A percentile compares a stretch with the other conserved stretches of the same genome.
Conservation (phyloP, 352 stramenopile species). For the Globisporangium echinulatum region DNA sequence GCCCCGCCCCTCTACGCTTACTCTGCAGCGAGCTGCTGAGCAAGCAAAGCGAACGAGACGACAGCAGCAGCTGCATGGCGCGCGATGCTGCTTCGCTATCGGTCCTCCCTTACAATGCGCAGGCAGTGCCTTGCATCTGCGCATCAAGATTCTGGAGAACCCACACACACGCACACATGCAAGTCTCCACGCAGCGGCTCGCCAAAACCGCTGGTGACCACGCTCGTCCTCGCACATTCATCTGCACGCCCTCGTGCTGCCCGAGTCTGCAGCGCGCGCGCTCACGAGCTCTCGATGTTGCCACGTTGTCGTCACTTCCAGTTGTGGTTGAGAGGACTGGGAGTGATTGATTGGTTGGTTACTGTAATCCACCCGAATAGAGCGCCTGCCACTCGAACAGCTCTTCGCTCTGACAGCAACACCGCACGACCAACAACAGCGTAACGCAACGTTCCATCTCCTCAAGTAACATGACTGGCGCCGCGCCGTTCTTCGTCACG, state of each 20-base stretch:
- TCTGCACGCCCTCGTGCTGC: neutral
- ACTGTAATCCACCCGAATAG: neutral
- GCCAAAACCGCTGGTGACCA: conserved; percentile 63
- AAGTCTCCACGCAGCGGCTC: conserved; percentile 35
- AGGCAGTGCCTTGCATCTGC: conserved; percentile 68
- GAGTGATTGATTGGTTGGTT: conserved; percentile 1
- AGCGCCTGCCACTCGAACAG: neutral
- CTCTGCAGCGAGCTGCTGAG: too few relatives aligned
- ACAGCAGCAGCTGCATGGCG: too few relatives aligned
- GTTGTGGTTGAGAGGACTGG: conserved; percentile 16
- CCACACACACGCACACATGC: conserved; percentile 11
- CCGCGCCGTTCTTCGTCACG: conserved; percentile 32
- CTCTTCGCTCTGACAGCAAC: neutral
- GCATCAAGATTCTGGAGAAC: conserved; percentile 82
- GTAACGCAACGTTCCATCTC: too few relatives aligned
- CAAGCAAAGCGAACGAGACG: too few relatives aligned
- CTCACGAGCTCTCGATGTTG: conserved; percentile 17
- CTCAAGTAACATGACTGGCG: conserved; percentile 36
- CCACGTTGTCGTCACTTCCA: conserved; percentile 57
- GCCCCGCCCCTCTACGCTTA: too few relatives aligned
- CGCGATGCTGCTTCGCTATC: conserved; percentile 24
- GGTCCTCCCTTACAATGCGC: conserved; percentile 77
- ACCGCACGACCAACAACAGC: neutral
- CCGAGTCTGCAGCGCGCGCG: neutral
- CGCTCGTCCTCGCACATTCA: neutral